phyloP scores from a whole-genome alignment of 805 yeast genomes.

The Ogataea glucozyma region DNA sequence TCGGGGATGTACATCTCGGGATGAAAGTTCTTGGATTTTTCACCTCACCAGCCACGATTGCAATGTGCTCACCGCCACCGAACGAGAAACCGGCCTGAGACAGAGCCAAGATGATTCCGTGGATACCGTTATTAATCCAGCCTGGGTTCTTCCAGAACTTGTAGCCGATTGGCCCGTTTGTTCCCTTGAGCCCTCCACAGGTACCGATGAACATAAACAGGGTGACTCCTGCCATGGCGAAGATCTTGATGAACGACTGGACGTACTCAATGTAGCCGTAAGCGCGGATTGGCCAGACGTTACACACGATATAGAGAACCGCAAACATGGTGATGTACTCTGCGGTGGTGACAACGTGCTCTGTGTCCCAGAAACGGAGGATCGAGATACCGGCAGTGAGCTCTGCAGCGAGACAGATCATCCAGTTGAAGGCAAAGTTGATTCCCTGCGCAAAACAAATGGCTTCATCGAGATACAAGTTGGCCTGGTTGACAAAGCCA shows the following conservation, averaged over 20 bases:
- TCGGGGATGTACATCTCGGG: slow-evolving; percentile 57
- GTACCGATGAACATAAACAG: slow-evolving; percentile 54
- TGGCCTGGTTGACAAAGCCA: slow-evolving; percentile 46
- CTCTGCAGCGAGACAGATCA: slow-evolving; percentile 61
- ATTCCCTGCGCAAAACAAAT: slow-evolving; percentile 61
- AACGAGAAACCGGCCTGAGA: slow-evolving; percentile 61
- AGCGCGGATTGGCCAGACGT: slow-evolving; percentile 36
- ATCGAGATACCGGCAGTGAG: slow-evolving; percentile 66
- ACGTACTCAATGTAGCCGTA: slow-evolving; percentile 49
- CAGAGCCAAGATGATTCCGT: slow-evolving; percentile 57
- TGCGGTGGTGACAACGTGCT: slow-evolving; percentile 48
- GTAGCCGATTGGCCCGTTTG: slow-evolving; percentile 49
- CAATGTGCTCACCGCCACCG: slow-evolving; percentile 62
- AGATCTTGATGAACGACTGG: slow-evolving; percentile 52
- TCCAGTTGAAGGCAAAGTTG: slow-evolving; percentile 66
- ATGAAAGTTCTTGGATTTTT: slow-evolving; percentile 55
- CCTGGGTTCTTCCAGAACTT: slow-evolving; percentile 57
- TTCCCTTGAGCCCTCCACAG: slow-evolving; percentile 43
- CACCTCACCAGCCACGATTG: slow-evolving; percentile 60
- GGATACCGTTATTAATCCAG: slow-evolving; percentile 53
- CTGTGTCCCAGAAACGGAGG: slow-evolving; percentile 55
- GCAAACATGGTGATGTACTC: slow-evolving; percentile 56
- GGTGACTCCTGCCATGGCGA: slow-evolving; percentile 52
- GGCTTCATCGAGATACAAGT: slow-evolving; percentile 55
- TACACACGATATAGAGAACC: slow-evolving; percentile 42